Evolutionary conservation across 495 filamentous ascomycete genomes (phyloP).

Genomic region (Apodospora peruviana): DNA sequence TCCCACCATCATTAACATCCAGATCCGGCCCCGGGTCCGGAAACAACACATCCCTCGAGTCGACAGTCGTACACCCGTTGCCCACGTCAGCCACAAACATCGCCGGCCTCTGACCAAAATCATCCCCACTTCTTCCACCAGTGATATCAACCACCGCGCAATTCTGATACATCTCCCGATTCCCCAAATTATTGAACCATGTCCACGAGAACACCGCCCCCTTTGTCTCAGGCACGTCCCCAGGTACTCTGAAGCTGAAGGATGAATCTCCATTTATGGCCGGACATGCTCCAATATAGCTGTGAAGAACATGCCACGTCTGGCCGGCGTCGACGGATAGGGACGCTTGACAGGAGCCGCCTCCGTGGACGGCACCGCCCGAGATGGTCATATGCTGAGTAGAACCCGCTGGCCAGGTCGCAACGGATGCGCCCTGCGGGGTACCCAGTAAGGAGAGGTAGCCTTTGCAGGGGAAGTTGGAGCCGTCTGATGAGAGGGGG

Average conservation of each 20-base stretch:
- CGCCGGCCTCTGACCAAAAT: conserved; percentile 33
- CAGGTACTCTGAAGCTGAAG: conserved; percentile 47
- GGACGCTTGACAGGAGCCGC: conserved; percentile 60
- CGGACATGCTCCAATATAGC: conserved; percentile 38
- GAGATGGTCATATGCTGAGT: conserved; percentile 49
- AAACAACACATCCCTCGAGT: conserved; percentile 47
- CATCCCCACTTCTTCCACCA: conserved; percentile 1
- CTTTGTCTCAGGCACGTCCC: conserved; percentile 46
- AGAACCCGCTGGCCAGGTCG: conserved; percentile 49
- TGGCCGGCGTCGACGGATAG: conserved; percentile 55
- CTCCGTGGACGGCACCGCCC: conserved; percentile 53
- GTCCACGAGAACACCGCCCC: conserved; percentile 69
- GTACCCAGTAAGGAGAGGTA: conserved; percentile 44
- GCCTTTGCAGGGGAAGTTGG: conserved; percentile 60
- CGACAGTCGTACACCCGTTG: conserved; percentile 36
- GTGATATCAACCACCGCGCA: conserved; percentile 59
- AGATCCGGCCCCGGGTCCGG: conserved; percentile 59
- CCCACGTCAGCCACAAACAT: conserved; percentile 46
- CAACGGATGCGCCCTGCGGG: conserved; percentile 35
- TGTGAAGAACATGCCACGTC: conserved; percentile 43
- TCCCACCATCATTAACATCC: no score
- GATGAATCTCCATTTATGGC: conserved; percentile 15
- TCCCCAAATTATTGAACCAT: conserved; percentile 87
- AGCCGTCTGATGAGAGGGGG: conserved; percentile 40
- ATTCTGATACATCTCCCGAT: conserved; percentile 91